Conservation (phyloP, 2,329 filamentous ascomycete species). For the Ceratocystis harringtonii region DNA sequence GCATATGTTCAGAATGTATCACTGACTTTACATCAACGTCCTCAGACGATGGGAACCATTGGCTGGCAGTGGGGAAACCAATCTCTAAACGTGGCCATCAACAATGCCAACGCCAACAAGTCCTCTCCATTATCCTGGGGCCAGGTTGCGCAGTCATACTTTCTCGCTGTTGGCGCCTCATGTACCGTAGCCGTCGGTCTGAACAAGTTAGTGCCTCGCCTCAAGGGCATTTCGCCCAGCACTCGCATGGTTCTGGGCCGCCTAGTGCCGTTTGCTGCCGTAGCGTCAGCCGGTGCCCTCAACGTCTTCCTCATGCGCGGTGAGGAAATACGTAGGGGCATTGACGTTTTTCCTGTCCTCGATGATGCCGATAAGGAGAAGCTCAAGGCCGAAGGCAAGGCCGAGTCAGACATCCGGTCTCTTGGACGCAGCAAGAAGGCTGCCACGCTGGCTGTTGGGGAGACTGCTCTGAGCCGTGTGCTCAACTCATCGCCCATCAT, state of each 20-base stretch:
- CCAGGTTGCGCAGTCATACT: slow-evolving; percentile 77
- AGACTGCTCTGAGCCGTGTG: slow-evolving; percentile 83
- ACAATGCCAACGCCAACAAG: slow-evolving; percentile 96
- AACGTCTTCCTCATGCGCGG: slow-evolving; percentile 97
- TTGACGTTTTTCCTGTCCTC: slow-evolving; percentile 78
- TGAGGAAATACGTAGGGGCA: slow-evolving; percentile 85
- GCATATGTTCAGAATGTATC: background rate
- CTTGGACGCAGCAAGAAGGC: slow-evolving; percentile 81
- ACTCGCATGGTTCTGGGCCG: slow-evolving; percentile 64
- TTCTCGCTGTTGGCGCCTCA: slow-evolving; percentile 78
- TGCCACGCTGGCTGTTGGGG: slow-evolving; percentile 74
- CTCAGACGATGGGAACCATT: slow-evolving; percentile 63
- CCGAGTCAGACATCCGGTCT: slow-evolving; percentile 49
- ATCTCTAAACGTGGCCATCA: slow-evolving; percentile 95
- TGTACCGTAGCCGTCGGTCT: slow-evolving; percentile 88
- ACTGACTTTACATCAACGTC: slow-evolving; percentile 13
- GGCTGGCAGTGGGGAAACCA: slow-evolving; percentile 95
- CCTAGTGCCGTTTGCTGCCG: slow-evolving; percentile 91
- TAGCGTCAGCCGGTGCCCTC: slow-evolving; percentile 75
- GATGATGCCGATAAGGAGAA: slow-evolving; percentile 51
- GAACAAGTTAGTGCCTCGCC: slow-evolving; percentile 73
- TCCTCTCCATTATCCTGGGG: slow-evolving; percentile 71
- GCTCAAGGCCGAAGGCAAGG: slow-evolving; percentile 40
- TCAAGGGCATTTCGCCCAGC: slow-evolving; percentile 60
- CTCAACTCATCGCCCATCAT: slow-evolving; percentile 94